These are phyloP conservation scores for Castanea crenata DNA, from an alignment of 306 rosid species.

Conservation along the genomic window DNA sequence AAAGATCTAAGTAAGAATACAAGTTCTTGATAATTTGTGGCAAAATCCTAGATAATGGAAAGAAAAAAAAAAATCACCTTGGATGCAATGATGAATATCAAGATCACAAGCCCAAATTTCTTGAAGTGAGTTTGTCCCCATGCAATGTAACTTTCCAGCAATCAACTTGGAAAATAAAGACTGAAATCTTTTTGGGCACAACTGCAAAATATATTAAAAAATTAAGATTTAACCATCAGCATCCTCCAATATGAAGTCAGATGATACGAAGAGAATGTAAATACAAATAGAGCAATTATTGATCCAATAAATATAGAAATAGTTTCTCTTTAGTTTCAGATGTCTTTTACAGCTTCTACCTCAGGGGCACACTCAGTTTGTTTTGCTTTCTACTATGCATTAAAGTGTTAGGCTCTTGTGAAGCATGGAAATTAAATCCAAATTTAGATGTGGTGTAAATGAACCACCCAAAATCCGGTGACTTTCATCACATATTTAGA, in stretches of 20 bases:
- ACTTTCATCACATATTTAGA: neutral
- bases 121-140: conserved; percentile 76
- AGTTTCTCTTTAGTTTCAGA: neutral
- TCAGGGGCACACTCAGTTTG: neutral
- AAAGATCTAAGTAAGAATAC: neutral
- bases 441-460: neutral
- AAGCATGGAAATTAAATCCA: neutral
- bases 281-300: neutral
- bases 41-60: neutral
- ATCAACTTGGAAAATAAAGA: conserved; percentile 70
- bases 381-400: neutral
- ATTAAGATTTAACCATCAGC: conserved; percentile 2
- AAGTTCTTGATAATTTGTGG: neutral
- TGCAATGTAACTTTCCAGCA: conserved; percentile 78
- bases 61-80: conserved; percentile 1
- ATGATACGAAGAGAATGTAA: too few relatives aligned
- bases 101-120: conserved; percentile 46
- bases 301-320: neutral
- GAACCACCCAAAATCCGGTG: neutral
- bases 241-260: neutral
- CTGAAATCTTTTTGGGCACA: conserved; percentile 73
- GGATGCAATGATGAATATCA: neutral
- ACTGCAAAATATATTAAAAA: conserved; percentile 44
- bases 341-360: neutral
- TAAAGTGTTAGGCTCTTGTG: neutral